Evolutionary conservation across 331 rosid genomes (phyloP).

Genomic region (Arachis monticola): DNA sequence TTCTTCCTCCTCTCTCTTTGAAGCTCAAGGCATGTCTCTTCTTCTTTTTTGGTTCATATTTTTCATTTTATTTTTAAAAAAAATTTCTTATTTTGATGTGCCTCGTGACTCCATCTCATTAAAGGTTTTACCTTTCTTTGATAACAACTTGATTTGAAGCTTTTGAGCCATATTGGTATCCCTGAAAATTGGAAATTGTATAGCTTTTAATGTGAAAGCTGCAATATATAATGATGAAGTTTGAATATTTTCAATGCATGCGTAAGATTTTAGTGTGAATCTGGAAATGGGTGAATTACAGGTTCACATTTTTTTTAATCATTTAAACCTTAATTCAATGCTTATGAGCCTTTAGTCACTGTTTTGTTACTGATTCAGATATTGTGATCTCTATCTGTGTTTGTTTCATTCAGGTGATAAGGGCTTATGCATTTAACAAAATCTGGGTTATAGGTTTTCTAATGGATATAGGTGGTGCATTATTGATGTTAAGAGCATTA

Average conservation of each 20-base stretch:
- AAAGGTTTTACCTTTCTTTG: slow-evolving; percentile 29
- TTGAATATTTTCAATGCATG: slow-evolving; percentile 14
- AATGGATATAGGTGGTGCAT: slow-evolving; percentile 94
- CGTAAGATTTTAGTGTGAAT: slow-evolving; percentile 16
- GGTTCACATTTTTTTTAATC: background rate
- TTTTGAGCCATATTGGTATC: slow-evolving; percentile 26
- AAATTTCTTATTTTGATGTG: background rate
- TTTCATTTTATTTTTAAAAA: background rate
- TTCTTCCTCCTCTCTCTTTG: slow-evolving; percentile 88
- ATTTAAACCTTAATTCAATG: background rate
- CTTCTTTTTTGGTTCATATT: background rate
- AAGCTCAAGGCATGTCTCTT: slow-evolving; percentile 62
- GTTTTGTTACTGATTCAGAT: slow-evolving; percentile 3
- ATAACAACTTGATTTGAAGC: slow-evolving; percentile 8
- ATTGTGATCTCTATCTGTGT: slow-evolving; percentile 21
- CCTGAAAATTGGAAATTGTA: background rate
- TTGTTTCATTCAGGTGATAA: slow-evolving; percentile 68
- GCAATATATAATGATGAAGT: background rate
- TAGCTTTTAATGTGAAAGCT: background rate
- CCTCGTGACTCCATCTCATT: background rate
- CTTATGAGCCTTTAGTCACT: slow-evolving; percentile 2
- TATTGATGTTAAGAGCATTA: slow-evolving; percentile 90
- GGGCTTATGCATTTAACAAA: slow-evolving; percentile 86
- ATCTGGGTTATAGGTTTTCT: slow-evolving; percentile 82
- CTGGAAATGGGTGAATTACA: slow-evolving; percentile 8